A percentile compares a stretch with the other conserved stretches of the same genome.
phyloP scores from a whole-genome alignment of 192 early-diverging fungal species.

The Chytriomyces sp. region DNA sequence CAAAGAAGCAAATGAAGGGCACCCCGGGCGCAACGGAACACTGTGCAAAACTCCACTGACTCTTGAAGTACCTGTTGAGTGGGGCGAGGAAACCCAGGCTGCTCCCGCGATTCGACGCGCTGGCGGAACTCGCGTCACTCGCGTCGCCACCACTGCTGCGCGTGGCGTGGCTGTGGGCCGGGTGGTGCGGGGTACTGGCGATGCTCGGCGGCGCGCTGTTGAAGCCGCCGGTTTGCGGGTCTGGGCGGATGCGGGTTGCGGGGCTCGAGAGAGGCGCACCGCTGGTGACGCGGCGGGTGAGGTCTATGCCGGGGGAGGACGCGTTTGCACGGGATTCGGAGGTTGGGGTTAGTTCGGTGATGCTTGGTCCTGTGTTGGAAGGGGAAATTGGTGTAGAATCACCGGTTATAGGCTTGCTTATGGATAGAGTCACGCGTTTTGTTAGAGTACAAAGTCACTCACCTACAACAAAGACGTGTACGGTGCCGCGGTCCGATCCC shows the following conservation, averaged over 20 bases:
- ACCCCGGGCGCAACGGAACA: constrained; percentile 75
- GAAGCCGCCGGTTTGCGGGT: no score
- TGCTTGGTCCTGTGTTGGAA: no score
- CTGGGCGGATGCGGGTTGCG: no score
- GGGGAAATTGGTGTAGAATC: no score
- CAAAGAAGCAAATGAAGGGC: constrained; percentile 83
- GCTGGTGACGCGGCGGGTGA: no score
- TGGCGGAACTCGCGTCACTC: constrained; percentile 2
- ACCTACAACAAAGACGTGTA: constrained; percentile 90
- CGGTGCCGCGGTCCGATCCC: constrained; percentile 88
- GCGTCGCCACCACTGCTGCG: constrained; percentile 27
- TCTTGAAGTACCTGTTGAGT: constrained; percentile 86
- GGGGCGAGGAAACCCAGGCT: constrained; percentile 26
- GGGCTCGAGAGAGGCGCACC: no score
- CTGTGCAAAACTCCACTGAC: constrained; percentile 91
- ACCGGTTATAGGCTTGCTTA: no score
- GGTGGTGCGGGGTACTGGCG: not conserved
- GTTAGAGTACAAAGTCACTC: not conserved
- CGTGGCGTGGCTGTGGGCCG: constrained; percentile 23
- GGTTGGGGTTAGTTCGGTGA: no score
- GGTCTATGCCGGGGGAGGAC: no score
- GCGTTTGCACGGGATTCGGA: no score
- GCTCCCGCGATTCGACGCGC: constrained; percentile 53
- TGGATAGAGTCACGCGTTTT: no score
- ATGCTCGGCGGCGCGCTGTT: not conserved